Percentiles rank a stretch among this genome's conserved stretches.
Evolutionary conservation across 2,329 filamentous ascomycete genomes (phyloP).

Genomic region (Calonectria pteridis): DNA sequence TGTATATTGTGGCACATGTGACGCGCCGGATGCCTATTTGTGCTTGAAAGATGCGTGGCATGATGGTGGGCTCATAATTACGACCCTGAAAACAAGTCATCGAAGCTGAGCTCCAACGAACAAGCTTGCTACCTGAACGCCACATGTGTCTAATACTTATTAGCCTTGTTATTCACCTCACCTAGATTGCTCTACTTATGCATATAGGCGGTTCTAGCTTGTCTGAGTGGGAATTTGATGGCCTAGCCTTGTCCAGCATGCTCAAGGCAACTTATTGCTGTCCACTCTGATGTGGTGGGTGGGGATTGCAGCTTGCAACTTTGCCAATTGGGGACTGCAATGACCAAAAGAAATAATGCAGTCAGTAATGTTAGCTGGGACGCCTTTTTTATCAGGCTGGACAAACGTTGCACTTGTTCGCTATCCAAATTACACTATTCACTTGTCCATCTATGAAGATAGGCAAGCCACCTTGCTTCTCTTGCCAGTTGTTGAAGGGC

Average conservation of each 20-base stretch:
- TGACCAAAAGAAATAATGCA: not conserved
- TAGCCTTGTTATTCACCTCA: not conserved
- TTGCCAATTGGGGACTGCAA: not conserved
- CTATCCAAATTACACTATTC: not conserved
- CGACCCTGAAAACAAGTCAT: not conserved
- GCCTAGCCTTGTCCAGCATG: not conserved
- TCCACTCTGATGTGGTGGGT: not conserved
- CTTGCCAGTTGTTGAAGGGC: not conserved
- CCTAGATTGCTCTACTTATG: not conserved
- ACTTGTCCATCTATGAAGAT: not conserved
- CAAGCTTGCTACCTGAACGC: not conserved
- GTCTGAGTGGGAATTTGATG: not conserved
- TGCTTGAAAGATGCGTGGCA: not conserved
- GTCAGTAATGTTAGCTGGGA: not conserved
- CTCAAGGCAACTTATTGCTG: not conserved
- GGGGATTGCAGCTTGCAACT: not conserved
- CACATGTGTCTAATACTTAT: not conserved
- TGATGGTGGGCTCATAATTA: not conserved
- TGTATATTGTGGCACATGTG: not conserved
- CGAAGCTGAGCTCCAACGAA: not conserved
- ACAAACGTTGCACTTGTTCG: not conserved
- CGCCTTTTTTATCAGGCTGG: no score
- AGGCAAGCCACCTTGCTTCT: not conserved
- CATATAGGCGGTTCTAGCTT: not conserved
- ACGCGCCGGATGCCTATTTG: not conserved